A percentile compares a stretch with the other conserved stretches of the same genome.
Evolutionary conservation across 1,284 basidiomycete species (phyloP).

Genomic region (Afroboletus lepidellus): DNA sequence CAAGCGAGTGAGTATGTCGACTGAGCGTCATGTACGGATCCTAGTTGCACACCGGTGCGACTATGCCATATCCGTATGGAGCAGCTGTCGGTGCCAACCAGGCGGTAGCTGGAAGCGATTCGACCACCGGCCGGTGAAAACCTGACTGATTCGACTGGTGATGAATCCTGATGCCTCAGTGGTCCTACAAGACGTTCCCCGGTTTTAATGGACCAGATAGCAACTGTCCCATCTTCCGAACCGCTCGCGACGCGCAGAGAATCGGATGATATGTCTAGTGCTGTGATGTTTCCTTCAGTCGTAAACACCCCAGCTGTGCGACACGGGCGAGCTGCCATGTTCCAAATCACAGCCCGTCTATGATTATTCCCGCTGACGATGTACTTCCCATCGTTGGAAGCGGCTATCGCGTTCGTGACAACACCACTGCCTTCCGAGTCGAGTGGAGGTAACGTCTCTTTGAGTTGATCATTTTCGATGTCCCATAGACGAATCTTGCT

Average conservation of each 20-base stretch:
- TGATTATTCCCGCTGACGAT: neutral
- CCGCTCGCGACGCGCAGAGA: neutral
- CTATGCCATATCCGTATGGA: slow-evolving; percentile 1
- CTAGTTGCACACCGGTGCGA: neutral
- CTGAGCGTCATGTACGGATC: neutral
- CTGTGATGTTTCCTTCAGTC: neutral
- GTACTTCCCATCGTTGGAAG: neutral
- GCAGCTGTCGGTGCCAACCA: neutral
- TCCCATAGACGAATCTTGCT: no score
- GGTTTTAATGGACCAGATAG: no score
- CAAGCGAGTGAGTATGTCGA: neutral
- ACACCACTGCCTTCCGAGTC: no score
- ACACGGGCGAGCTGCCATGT: neutral
- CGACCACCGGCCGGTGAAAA: neutral
- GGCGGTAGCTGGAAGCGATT: slow-evolving; percentile 1
- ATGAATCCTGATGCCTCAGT: neutral
- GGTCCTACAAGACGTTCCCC: no score
- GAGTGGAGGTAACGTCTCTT: no score
- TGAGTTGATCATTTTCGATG: no score
- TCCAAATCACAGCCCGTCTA: no score
- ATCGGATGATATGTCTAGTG: neutral
- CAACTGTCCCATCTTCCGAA: neutral
- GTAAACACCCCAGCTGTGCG: neutral
- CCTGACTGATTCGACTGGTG: neutral
- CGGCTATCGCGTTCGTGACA: no score